A percentile compares a stretch with the other conserved stretches of the same genome.
These are phyloP conservation scores for Kalaharituber pfeilii DNA, from an alignment of 2,329 filamentous ascomycete genomes.

Conservation along the genomic window DNA sequence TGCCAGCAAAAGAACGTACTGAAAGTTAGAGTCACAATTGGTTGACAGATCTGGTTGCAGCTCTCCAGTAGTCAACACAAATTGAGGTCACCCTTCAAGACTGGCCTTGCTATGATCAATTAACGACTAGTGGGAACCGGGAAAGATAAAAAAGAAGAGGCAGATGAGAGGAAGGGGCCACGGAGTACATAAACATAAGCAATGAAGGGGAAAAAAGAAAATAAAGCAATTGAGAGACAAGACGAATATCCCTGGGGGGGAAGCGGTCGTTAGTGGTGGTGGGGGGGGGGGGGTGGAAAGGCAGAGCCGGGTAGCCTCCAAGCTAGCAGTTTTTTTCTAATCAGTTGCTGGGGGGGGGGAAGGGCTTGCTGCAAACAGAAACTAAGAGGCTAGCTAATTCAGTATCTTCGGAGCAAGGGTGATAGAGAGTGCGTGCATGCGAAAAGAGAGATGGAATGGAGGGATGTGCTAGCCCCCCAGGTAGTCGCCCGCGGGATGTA, in stretches of 20 bases:
- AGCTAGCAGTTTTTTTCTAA: background rate
- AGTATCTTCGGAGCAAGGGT: background rate
- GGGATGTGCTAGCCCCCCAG: background rate
- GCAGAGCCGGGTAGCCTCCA: background rate
- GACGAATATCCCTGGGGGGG: background rate
- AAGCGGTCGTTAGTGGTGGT: too few species aligned
- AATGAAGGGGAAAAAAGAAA: background rate
- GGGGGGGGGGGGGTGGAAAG: too few species aligned
- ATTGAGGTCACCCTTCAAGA: background rate
- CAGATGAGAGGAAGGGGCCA: background rate
- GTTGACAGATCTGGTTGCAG: background rate
- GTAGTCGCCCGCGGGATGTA: too few species aligned
- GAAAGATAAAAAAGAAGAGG: background rate
- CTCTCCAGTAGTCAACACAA: background rate
- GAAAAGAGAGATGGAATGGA: background rate
- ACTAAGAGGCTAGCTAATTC: background rate
- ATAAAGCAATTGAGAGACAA: too few species aligned
- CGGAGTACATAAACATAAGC: background rate
- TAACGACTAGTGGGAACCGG: background rate
- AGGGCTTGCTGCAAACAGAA: background rate
- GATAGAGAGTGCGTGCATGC: background rate
- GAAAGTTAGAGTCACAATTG: background rate
- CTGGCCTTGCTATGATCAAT: background rate
- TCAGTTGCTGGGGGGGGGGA: background rate
- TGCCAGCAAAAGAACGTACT: background rate